Evolutionary conservation across 495 filamentous ascomycete species (phyloP).

Genomic region (Cetradonia linearis): DNA sequence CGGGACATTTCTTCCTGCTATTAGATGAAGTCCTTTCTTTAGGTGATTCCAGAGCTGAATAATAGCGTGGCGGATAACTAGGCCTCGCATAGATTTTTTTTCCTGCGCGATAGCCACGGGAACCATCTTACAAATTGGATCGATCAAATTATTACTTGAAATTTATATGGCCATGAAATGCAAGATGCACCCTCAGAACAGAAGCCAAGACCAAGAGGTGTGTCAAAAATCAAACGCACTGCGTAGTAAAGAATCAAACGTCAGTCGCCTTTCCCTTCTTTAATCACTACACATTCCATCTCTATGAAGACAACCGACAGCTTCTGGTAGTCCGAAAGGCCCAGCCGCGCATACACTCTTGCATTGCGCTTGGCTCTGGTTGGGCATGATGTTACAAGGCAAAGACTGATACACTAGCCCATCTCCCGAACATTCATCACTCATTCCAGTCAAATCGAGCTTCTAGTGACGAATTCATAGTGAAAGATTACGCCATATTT

Average conservation of each 20-base stretch:
- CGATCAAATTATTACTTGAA: background rate
- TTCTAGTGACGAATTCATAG: background rate
- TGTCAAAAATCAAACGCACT: too few species aligned
- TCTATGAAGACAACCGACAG: conserved; percentile 52
- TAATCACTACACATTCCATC: background rate
- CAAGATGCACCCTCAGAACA: too few species aligned
- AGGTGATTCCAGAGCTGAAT: background rate
- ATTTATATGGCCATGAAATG: background rate
- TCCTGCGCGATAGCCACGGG: background rate
- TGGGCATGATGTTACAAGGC: conserved; percentile 60
- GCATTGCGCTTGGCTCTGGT: conserved; percentile 45
- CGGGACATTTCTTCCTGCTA: conserved; percentile 46
- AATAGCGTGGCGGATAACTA: background rate
- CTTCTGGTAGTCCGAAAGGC: conserved; percentile 73
- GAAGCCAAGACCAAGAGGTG: too few species aligned
- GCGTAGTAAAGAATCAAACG: too few species aligned
- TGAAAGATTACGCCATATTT: background rate
- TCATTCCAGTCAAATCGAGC: background rate
- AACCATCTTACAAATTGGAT: background rate
- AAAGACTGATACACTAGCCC: conserved; percentile 52
- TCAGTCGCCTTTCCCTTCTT: background rate
- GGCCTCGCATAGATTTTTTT: too few species aligned
- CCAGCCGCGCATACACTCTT: conserved; percentile 49
- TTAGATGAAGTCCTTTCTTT: too few species aligned
- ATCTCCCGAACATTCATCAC: background rate